These are phyloP conservation scores for Trichoderma brevicompactum DNA, from an alignment of 2,329 filamentous ascomycete species.

Conservation along the genomic window DNA sequence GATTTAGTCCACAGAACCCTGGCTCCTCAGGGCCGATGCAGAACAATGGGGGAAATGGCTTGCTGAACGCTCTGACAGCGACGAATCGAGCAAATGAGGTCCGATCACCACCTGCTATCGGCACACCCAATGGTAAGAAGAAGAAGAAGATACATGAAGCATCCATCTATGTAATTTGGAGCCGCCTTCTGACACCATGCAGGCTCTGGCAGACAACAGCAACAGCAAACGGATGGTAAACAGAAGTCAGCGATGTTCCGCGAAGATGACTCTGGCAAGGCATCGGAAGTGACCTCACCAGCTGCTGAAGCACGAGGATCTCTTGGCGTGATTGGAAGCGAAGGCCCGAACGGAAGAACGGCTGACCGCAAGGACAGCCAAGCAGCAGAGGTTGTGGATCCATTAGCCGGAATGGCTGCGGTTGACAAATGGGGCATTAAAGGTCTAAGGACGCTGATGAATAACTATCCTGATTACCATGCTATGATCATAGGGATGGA, in stretches of 20 bases:
- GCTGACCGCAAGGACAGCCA: conserved; percentile 51
- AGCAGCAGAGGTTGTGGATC: conserved; percentile 56
- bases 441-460: conserved; percentile 65
- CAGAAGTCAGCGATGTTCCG: conserved; percentile 48
- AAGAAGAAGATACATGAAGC: background rate
- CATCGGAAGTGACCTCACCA: conserved; percentile 43
- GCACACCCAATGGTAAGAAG: conserved; percentile 35
- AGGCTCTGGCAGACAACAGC: conserved; percentile 16
- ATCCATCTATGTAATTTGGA: background rate
- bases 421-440: conserved; percentile 69
- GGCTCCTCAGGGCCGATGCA: conserved; percentile 43
- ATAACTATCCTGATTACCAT: conserved; percentile 66
- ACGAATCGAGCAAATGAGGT: conserved; percentile 56
- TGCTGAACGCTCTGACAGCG: conserved; percentile 67
- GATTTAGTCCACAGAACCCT: conserved; percentile 55
- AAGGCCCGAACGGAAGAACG: conserved; percentile 45
- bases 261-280: conserved; percentile 47
- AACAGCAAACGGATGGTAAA: conserved; percentile 49
- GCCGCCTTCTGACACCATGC: background rate
- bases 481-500: conserved; percentile 65
- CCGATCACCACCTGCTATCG: conserved; percentile 53
- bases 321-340: conserved; percentile 54
- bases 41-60: conserved; percentile 60
- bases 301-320: conserved; percentile 46
- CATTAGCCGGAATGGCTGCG: conserved; percentile 63